Evolutionary conservation across 345 rosid genomes (phyloP), one percentile per base, ranked within the genome.

Genomic region (Atalantia buxifolia): DNA sequence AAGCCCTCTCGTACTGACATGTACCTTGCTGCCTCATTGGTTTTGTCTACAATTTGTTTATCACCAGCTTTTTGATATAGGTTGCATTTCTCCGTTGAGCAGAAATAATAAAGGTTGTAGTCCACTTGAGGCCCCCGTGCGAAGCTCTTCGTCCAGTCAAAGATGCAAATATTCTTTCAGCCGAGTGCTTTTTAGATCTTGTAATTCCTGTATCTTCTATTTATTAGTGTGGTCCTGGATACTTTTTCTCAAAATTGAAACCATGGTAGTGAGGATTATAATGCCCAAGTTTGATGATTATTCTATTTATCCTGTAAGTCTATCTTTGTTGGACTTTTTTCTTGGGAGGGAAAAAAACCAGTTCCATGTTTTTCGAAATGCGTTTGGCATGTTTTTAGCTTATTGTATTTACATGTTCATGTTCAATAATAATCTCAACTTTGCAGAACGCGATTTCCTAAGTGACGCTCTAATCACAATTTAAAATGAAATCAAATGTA

Each of bases 141-240:
- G 7, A 48, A 63, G 70, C 27, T 67, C 33, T 55, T 65, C 2
- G 30, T 61, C 69, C 25, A 21, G 61, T 53, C 71, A 27, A 63
- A 24, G 35, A 21, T 40, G 69, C 71, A 19, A 33, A 56, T 76
- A 80, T 62, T 65, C 60, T 67, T 77, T 64, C 27, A 50, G 48
- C 21, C 14, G 27, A 33, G 80, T 30, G 56, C 50, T 42, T n/a
- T 71, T 69, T 40, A 40, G 66, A 64, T 66, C 75, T 66, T 66
- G 84, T 75, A 80, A 67, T 80, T 78, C 76, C 48, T 76, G 72
- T 67, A 76, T 66, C 72, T 76, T 77, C 42, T 59, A 75, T 78
- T 71, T 62, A 61, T 62, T 72, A 75, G 78, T 55, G 61, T 50
- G 80, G 35, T 74, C 45, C 45, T 27, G 66, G 75, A 35, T 13